These are phyloP conservation scores for Zygosaccharomyces lentus DNA, from an alignment of 805 yeast species.

Conservation along the genomic window DNA sequence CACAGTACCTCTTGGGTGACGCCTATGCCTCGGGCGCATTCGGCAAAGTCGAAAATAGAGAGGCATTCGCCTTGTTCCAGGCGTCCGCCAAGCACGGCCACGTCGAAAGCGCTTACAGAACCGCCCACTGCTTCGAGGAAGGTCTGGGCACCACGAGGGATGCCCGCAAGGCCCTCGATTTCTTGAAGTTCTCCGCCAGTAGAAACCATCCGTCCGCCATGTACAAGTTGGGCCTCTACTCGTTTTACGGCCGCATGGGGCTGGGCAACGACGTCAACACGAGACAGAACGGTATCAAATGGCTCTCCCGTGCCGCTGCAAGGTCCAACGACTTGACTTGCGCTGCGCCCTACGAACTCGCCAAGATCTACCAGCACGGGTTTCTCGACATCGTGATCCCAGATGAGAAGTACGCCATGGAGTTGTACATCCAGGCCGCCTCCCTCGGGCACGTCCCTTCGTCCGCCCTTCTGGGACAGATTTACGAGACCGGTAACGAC, in stretches of 20 bases:
- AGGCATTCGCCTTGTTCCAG: conserved; percentile 72
- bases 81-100: conserved; percentile 93
- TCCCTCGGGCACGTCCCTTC: conserved; percentile 81
- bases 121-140: conserved; percentile 87
- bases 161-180: conserved; percentile 78
- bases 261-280: conserved; percentile 60
- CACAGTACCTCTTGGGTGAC: conserved; percentile 91
- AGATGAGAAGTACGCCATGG: conserved; percentile 79
- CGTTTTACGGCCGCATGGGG: conserved; percentile 83
- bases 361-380: conserved; percentile 76
- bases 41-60: conserved; percentile 72
- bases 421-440: conserved; percentile 82
- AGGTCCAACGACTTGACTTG: conserved; percentile 78
- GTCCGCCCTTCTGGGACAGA: conserved; percentile 72
- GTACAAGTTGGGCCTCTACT: conserved; percentile 85
- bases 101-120: conserved; percentile 84
- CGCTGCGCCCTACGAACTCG: conserved; percentile 94
- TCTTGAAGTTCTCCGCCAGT: conserved; percentile 79
- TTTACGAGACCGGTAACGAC: conserved; percentile 71
- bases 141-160: conserved; percentile 92
- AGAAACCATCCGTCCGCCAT: conserved; percentile 96
- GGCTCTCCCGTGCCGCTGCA: conserved; percentile 85
- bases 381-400: conserved; percentile 81
- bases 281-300: conserved; percentile 82
- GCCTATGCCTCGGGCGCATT: conserved; percentile 80